These are phyloP conservation scores for Cucumis sativus DNA, from an alignment of 306 rosid species.

Conservation along the genomic window DNA sequence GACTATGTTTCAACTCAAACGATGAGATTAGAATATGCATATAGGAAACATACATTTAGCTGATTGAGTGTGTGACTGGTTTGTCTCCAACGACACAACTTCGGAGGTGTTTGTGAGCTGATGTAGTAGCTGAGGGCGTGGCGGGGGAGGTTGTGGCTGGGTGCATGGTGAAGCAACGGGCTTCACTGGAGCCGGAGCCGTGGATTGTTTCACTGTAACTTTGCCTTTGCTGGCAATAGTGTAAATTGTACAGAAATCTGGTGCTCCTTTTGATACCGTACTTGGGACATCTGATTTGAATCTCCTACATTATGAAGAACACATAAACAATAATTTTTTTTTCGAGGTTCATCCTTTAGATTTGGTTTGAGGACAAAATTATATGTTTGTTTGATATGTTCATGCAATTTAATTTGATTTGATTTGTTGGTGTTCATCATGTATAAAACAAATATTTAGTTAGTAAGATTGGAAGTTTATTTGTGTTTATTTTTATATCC, in stretches of 20 bases:
- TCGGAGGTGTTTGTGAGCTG: neutral
- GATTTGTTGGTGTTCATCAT: too few relatives aligned
- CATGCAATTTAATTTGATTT: too few relatives aligned
- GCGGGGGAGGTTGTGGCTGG: slow-evolving; percentile 1
- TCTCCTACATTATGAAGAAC: slow-evolving; percentile 29
- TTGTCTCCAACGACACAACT: neutral
- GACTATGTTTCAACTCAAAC: too few relatives aligned
- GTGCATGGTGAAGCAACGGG: neutral
- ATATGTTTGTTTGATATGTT: too few relatives aligned
- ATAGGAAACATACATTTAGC: neutral
- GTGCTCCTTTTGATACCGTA: slow-evolving; percentile 42
- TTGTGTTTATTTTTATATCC: too few relatives aligned
- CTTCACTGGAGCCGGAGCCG: slow-evolving; percentile 18
- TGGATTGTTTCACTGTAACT: slow-evolving; percentile 40
- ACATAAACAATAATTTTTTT: neutral
- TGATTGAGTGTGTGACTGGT: neutral
- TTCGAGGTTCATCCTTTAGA: too few relatives aligned
- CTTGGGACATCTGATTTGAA: slow-evolving; percentile 53
- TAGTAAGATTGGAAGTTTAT: too few relatives aligned
- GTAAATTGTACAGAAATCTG: slow-evolving; percentile 66
- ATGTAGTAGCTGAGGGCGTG: neutral
- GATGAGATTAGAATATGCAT: too few relatives aligned
- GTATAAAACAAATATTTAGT: too few relatives aligned
- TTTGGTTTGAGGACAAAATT: neutral
- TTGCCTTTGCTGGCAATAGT: slow-evolving; percentile 53